A percentile compares a stretch with the other conserved stretches of the same genome.
phyloP scores from a whole-genome alignment of 768 basidiomycete species.

The Psilocybe azurescens region DNA sequence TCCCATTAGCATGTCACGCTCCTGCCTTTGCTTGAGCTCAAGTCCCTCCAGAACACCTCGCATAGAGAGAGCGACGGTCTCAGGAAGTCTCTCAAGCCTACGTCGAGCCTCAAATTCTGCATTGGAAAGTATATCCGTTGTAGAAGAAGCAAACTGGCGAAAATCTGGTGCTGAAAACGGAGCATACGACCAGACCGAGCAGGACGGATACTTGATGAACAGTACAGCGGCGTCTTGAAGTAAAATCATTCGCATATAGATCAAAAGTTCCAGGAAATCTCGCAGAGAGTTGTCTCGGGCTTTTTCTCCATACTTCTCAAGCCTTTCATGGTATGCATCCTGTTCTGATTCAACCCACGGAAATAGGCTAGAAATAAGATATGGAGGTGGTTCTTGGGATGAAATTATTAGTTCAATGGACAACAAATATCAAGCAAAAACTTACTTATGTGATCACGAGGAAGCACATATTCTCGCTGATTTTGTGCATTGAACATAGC shows the following conservation, averaged over 20 bases:
- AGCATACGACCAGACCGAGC: slow-evolving; percentile 22
- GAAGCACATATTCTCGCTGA: slow-evolving; percentile 31
- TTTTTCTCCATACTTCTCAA: neutral
- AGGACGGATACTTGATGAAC: slow-evolving; percentile 22
- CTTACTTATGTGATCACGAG: slow-evolving; percentile 26
- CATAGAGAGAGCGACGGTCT: neutral
- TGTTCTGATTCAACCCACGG: slow-evolving; percentile 32
- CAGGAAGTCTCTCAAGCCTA: neutral
- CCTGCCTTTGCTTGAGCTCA: too few species aligned
- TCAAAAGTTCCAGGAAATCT: slow-evolving; percentile 30
- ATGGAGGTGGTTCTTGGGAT: slow-evolving; percentile 25
- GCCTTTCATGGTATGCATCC: slow-evolving; percentile 9
- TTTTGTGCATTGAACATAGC: slow-evolving; percentile 31
- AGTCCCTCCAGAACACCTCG: neutral
- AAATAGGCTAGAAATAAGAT: slow-evolving; percentile 23
- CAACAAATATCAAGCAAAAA: neutral
- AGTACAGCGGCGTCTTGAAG: slow-evolving; percentile 40
- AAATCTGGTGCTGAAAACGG: slow-evolving; percentile 10
- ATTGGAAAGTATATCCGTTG: neutral
- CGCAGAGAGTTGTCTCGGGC: slow-evolving; percentile 30
- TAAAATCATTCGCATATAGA: slow-evolving; percentile 28
- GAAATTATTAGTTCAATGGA: neutral
- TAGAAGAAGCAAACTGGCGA: neutral
- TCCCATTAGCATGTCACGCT: too few species aligned
- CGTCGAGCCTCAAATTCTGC: neutral